These are phyloP conservation scores for Lodderomyces parapsilosis DNA, from an alignment of 1,139 yeast species.

Conservation along the genomic window DNA sequence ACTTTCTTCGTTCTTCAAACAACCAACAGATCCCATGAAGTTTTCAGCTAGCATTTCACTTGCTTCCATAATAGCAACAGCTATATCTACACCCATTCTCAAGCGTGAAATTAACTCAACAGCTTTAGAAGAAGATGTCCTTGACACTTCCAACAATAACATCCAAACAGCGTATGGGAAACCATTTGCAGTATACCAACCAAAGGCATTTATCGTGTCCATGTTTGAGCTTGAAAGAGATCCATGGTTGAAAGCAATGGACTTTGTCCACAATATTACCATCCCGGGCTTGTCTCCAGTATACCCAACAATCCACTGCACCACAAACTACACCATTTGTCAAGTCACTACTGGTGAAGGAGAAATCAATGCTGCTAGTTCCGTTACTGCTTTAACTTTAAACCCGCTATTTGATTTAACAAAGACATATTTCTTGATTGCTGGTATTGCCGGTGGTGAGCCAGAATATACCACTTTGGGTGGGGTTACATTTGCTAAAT, in stretches of 20 bases:
- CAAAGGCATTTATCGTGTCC: conserved; percentile 55
- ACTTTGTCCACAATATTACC: conserved; percentile 52
- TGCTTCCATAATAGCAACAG: conserved; percentile 12
- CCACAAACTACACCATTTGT: conserved; percentile 52
- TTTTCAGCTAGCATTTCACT: conserved; percentile 1
- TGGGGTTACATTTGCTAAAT: conserved; percentile 60
- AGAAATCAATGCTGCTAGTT: conserved; percentile 65
- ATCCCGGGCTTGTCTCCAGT: conserved; percentile 66
- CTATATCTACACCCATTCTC: conserved; percentile 21
- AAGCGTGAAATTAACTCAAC: conserved; percentile 22
- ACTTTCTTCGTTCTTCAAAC: background rate
- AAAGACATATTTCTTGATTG: conserved; percentile 59
- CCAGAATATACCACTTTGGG: conserved; percentile 51
- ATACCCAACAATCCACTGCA: conserved; percentile 58
- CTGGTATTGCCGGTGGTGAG: conserved; percentile 69
- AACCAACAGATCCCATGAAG: background rate
- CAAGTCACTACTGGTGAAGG: conserved; percentile 69
- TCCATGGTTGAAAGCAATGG: conserved; percentile 51
- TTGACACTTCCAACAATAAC: conserved; percentile 17
- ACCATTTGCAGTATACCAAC: conserved; percentile 44
- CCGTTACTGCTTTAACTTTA: conserved; percentile 54
- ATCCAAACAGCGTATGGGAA: conserved; percentile 29
- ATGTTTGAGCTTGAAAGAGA: conserved; percentile 56
- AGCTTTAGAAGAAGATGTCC: conserved; percentile 15
- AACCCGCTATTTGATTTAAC: conserved; percentile 57